Evolutionary conservation across 179 eudicot genomes (phyloP).

Genomic region (Carnegiea gigantea): DNA sequence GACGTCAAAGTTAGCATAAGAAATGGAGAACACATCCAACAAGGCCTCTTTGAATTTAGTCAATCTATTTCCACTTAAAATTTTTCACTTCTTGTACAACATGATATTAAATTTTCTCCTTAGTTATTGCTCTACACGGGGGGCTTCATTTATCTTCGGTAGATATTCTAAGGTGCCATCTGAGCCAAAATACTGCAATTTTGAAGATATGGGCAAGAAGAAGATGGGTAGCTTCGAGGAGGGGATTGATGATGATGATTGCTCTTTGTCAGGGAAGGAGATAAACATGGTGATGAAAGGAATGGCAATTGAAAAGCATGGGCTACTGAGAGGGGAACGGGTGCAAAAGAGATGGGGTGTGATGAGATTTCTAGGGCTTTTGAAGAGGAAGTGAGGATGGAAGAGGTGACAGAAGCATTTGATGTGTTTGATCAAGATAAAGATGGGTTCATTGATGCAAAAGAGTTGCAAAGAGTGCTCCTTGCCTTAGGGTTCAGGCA

Average conservation of each 20-base stretch:
- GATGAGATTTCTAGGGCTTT: conserved; percentile 44
- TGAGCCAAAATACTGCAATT: neutral
- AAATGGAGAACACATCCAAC: conserved; percentile 11
- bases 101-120: neutral
- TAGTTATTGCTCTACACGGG: neutral
- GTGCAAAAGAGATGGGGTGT: conserved; percentile 26
- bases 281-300: conserved; percentile 17
- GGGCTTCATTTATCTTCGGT: neutral
- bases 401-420: conserved; percentile 71
- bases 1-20: neutral
- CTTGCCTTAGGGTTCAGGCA: conserved; percentile 46
- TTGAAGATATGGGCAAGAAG: neutral
- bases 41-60: conserved; percentile 7
- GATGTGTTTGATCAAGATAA: conserved; percentile 68
- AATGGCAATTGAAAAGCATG: neutral
- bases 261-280: conserved; percentile 24
- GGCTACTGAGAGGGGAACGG: conserved; percentile 13
- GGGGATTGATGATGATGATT: neutral
- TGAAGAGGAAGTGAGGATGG: conserved; percentile 66
- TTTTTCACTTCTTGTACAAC: neutral
- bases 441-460: conserved; percentile 79
- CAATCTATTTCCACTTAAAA: conserved; percentile 6
- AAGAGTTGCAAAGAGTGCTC: conserved; percentile 53
- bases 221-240: neutral
- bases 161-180: neutral